These are phyloP conservation scores for Penstemon eatonii DNA, from an alignment of 257 asterid species.

Conservation along the genomic window DNA sequence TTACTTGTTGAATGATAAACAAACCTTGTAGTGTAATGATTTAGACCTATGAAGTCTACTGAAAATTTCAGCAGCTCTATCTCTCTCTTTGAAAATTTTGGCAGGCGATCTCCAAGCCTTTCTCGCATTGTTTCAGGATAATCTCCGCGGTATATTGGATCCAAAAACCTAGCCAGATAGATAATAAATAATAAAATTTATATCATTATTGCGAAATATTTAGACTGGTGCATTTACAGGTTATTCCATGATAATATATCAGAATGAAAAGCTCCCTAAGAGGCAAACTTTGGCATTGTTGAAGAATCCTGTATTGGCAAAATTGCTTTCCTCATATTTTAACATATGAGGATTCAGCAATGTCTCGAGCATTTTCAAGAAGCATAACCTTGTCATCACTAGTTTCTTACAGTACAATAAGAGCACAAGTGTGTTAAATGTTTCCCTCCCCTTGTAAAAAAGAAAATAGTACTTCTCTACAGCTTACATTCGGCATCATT, in stretches of 20 bases:
- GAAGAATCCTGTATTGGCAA: too few relatives aligned
- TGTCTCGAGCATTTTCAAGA: too few relatives aligned
- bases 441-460: too few relatives aligned
- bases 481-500: too few relatives aligned
- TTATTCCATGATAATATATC: not conserved
- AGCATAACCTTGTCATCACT: too few relatives aligned
- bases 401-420: too few relatives aligned
- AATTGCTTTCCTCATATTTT: too few relatives aligned
- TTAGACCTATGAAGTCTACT: slow-evolving; percentile 54
- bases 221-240: not conserved
- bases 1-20: slow-evolving; percentile 39
- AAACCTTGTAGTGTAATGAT: slow-evolving; percentile 56
- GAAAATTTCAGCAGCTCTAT: slow-evolving; percentile 46
- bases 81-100: slow-evolving; percentile 47
- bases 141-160: slow-evolving; percentile 50
- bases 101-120: slow-evolving; percentile 50
- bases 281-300: not conserved
- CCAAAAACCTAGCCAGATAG: slow-evolving; percentile 45
- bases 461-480: too few relatives aligned
- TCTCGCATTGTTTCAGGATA: slow-evolving; percentile 54
- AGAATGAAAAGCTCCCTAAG: slow-evolving; percentile 4
- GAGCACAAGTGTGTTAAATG: too few relatives aligned
- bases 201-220: not conserved
- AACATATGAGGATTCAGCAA: too few relatives aligned
- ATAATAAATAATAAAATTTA: slow-evolving; percentile 3